Conservation (phyloP, 2,329 filamentous ascomycete species). For the Apiospora aurea region DNA sequence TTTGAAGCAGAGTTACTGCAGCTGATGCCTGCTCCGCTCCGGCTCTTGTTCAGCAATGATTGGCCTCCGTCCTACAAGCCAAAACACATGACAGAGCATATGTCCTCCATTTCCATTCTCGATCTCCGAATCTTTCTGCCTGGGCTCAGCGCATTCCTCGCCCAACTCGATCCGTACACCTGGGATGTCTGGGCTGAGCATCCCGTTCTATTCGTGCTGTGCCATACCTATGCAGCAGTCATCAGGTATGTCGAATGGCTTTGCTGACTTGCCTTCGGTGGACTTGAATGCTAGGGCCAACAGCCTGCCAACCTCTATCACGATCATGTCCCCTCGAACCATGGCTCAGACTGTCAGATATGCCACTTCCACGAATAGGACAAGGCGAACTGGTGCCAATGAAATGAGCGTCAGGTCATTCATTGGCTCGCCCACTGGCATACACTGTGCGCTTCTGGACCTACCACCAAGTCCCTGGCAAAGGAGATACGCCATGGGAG, state of each 20-base stretch:
- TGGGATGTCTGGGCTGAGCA: neutral
- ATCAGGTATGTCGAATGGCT: neutral
- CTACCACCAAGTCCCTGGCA: neutral
- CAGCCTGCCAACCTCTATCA: neutral
- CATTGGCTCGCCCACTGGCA: neutral
- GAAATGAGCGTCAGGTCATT: neutral
- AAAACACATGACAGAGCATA: neutral
- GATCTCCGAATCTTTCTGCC: neutral
- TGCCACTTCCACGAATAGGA: neutral
- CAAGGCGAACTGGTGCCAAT: neutral
- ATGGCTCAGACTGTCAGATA: neutral
- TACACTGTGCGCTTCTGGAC: neutral
- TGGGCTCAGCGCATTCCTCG: neutral
- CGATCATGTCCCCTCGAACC: neutral
- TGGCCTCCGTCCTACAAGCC: neutral
- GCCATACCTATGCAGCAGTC: neutral
- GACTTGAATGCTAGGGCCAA: neutral
- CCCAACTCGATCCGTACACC: neutral
- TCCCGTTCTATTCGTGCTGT: neutral
- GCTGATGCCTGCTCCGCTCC: neutral
- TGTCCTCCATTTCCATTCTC: neutral
- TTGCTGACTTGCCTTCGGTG: neutral
- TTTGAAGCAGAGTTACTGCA: neutral
- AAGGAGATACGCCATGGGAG: neutral
- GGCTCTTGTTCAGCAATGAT: neutral